Evolutionary conservation across 2,329 filamentous ascomycete species (phyloP).

Genomic region (Trichoderma sp.): DNA sequence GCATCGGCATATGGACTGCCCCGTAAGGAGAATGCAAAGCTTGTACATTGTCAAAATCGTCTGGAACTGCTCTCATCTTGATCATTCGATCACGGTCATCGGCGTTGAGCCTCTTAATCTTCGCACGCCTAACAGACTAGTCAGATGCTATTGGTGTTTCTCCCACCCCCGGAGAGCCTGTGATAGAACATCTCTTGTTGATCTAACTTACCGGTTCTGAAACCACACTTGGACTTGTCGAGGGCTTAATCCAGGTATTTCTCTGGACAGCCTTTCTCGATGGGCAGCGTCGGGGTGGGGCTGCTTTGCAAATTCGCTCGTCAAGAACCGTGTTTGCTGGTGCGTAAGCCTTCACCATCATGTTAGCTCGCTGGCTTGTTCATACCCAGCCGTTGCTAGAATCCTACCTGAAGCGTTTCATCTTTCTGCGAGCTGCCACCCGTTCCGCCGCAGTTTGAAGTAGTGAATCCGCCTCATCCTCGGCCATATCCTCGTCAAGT

Average conservation of each 20-base stretch:
- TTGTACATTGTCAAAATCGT: conserved; percentile 68
- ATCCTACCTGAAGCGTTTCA: conserved; percentile 75
- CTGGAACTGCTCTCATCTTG: conserved; percentile 68
- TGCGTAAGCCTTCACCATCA: conserved; percentile 71
- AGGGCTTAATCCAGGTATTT: conserved; percentile 88
- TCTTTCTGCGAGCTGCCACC: conserved; percentile 58
- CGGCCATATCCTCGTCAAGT: conserved; percentile 58
- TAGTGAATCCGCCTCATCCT: conserved; percentile 37
- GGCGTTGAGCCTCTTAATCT: conserved; percentile 68
- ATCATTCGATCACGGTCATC: conserved; percentile 70
- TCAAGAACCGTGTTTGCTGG: conserved; percentile 93
- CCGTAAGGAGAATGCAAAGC: conserved; percentile 67
- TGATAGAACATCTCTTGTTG: conserved; percentile 24
- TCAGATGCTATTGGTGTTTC: conserved; percentile 5
- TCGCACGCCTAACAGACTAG: conserved; percentile 54
- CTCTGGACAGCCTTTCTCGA: conserved; percentile 77
- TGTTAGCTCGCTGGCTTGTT: not conserved
- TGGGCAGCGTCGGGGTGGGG: conserved; percentile 91
- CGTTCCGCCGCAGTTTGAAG: conserved; percentile 56
- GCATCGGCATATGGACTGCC: conserved; percentile 52
- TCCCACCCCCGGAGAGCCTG: not conserved
- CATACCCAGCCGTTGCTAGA: not conserved
- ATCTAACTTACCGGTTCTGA: conserved; percentile 77
- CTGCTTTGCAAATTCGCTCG: conserved; percentile 95
- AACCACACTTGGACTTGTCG: conserved; percentile 98